Base-by-base conservation (phyloP, 768 basidiomycete genomes). In the Roridomyces roridus region DNA sequence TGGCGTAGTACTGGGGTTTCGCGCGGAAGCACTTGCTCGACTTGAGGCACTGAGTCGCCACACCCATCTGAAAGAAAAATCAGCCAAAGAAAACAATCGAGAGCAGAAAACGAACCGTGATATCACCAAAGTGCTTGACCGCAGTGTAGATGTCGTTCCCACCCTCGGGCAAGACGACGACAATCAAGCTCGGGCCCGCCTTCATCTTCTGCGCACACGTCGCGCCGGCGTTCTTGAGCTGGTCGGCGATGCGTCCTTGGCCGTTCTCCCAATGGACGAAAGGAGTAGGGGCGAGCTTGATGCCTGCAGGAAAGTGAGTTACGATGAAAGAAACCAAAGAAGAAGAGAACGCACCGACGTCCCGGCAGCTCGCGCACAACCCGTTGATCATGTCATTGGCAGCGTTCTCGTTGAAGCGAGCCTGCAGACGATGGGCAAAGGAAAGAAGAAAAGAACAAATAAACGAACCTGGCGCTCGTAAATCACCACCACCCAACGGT, bases 21-120 rank as follows among this genome's bases (percentile, higher is more conserved):
- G 88, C 91, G 5, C 80, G 74, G 60, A 72, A 79, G 65, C 88
- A 89, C 64, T 92, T 91, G 5, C 68, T 71, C 17, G 78, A 77
- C 68, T 89, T 90, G 64, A 93, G 63, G 67, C 91, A 93, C 59
- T 93, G 91, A 0, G 91, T 93, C 0, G 91, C 85, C 8, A 92
- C 85, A 23, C 92, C 92, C 63, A 81, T 78, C 85, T 88, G 24
- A 21, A 46, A 4, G 31, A 24, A 34, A 9, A n/a, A 47, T 36
- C 10, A 10, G 65, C 20, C 51, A 23, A 24, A 42, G 50, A 53
- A 41, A 26, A 4, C 23, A 42, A 31, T 25, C 26, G 34, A 53
- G 35, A 6, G 29, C 63, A 29, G 12, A 6, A 24, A 55, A 25
- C 37, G 45, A 64, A 85, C 84, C 35, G 73, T 72, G 37, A 88